Conservation (phyloP, 2,329 filamentous ascomycete genomes). For the Pseudogymnoascus sp. region DNA sequence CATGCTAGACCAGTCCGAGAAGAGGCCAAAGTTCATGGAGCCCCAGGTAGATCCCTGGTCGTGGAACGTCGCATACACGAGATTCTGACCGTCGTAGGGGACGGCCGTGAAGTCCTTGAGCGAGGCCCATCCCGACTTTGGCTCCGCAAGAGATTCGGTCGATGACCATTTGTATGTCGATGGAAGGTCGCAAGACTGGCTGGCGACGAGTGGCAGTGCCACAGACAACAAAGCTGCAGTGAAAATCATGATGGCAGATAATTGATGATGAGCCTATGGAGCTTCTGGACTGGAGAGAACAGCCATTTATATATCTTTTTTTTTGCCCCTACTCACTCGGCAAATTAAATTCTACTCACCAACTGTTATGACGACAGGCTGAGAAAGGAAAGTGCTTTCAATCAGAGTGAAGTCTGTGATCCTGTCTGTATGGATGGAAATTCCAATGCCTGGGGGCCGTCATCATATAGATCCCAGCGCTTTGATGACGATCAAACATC, state of each 20-base stretch:
- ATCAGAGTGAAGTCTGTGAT: neutral
- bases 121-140: slow-evolving; percentile 46
- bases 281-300: neutral
- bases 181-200: slow-evolving; percentile 41
- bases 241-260: neutral
- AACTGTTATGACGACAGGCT: neutral
- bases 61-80: slow-evolving; percentile 52
- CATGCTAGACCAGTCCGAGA: slow-evolving; percentile 48
- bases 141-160: slow-evolving; percentile 42
- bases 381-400: neutral
- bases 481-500: neutral
- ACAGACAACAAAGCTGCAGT: neutral
- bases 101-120: slow-evolving; percentile 58
- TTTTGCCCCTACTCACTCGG: too few relatives aligned
- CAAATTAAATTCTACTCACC: neutral
- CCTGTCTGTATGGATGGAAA: neutral
- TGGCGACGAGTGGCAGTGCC: slow-evolving; percentile 9
- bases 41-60: slow-evolving; percentile 41
- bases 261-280: neutral
- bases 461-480: neutral
- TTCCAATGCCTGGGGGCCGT: neutral
- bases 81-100: slow-evolving; percentile 48
- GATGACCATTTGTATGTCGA: slow-evolving; percentile 50
- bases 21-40: slow-evolving; percentile 51
- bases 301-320: neutral